phyloP scores from a whole-genome alignment of 768 basidiomycete species.

The Daedaleopsis nitida region DNA sequence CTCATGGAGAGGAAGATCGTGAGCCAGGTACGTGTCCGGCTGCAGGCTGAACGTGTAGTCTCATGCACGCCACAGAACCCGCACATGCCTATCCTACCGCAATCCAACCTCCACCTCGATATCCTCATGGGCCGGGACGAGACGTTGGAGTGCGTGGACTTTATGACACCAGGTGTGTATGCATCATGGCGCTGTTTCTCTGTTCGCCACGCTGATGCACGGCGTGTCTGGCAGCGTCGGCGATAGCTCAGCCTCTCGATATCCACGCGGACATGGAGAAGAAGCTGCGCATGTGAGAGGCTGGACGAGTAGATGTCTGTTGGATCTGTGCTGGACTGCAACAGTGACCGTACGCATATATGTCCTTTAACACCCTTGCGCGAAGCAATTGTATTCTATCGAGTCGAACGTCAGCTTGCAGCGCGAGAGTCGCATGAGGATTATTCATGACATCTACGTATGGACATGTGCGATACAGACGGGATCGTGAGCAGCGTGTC shows the following conservation, averaged over 20 bases:
- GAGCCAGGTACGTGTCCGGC: slow-evolving; percentile 53
- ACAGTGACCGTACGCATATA: background rate
- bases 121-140: slow-evolving; percentile 95
- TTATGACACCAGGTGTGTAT: slow-evolving; percentile 67
- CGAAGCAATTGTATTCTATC: background rate
- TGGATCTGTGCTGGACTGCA: too few species aligned
- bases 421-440: too few species aligned
- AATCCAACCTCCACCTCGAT: slow-evolving; percentile 85
- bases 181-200: background rate
- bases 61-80: slow-evolving; percentile 49
- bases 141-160: slow-evolving; percentile 71
- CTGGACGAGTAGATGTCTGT: too few species aligned
- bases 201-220: background rate
- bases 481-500: too few species aligned
- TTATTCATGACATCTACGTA: too few species aligned
- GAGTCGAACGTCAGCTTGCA: too few species aligned
- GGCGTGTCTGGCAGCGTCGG: slow-evolving; percentile 27
- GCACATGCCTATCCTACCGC: slow-evolving; percentile 63
- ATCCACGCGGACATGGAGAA: slow-evolving; percentile 54
- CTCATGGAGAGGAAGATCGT: slow-evolving; percentile 96
- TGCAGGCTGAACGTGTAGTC: background rate
- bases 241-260: slow-evolving; percentile 36
- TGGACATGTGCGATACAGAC: too few species aligned
- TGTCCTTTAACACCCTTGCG: background rate
- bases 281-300: slow-evolving; percentile 40